phyloP scores from a whole-genome alignment of 2,329 filamentous ascomycete species.

The Fusarium sp. region DNA sequence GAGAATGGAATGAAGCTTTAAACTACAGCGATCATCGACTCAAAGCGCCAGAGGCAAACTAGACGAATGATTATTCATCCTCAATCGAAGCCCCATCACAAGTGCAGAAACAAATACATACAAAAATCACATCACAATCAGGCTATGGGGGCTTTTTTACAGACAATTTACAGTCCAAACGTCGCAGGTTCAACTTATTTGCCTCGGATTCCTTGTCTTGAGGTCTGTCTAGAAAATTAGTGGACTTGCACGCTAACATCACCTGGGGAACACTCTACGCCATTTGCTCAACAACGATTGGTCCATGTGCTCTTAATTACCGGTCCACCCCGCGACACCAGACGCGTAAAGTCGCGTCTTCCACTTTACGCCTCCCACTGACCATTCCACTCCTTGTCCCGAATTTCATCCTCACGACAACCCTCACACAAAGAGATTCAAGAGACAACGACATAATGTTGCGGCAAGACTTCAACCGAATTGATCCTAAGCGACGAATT shows the following conservation, averaged over 20 bases:
- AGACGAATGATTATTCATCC: too few relatives aligned
- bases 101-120: too few relatives aligned
- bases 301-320: conserved; percentile 44
- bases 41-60: too few relatives aligned
- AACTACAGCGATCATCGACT: too few relatives aligned
- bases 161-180: too few relatives aligned
- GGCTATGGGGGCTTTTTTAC: too few relatives aligned
- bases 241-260: conserved; percentile 3
- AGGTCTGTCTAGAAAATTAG: background rate
- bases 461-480: conserved; percentile 66
- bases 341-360: conserved; percentile 56
- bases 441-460: conserved; percentile 58
- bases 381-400: conserved; percentile 29
- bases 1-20: background rate
- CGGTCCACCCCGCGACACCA: conserved; percentile 41
- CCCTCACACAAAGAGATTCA: conserved; percentile 12
- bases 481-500: conserved; percentile 81
- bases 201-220: background rate
- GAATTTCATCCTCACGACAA: conserved; percentile 25
- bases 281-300: conserved; percentile 30
- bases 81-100: too few relatives aligned
- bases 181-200: too few relatives aligned
- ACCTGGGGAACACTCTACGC: conserved; percentile 18
- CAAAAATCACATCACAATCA: too few relatives aligned
- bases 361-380: conserved; percentile 36